Evolutionary conservation across 352 stramenopile genomes (phyloP).

Genomic region (Phytophthora ramorum): DNA sequence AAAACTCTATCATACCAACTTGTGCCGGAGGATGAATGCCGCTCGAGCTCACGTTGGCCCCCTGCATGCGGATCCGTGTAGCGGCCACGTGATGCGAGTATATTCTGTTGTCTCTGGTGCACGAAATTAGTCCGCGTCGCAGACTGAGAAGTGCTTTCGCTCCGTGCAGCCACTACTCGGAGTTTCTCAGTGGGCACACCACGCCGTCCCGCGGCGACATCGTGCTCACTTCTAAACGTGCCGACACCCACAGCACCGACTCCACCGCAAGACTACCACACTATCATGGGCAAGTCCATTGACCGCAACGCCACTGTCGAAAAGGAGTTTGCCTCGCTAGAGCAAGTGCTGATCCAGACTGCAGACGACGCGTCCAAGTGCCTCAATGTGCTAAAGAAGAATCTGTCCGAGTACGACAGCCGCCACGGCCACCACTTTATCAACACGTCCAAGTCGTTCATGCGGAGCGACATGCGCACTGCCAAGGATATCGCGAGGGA

Average conservation of each 20-base stretch:
- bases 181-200: background rate
- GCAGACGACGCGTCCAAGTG: conserved; percentile 22
- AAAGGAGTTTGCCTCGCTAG: conserved; percentile 27
- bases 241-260: background rate
- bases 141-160: background rate
- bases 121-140: background rate
- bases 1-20: too few relatives aligned
- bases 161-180: background rate
- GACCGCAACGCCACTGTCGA: conserved; percentile 10
- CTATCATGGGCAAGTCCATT: conserved; percentile 20
- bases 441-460: conserved; percentile 25
- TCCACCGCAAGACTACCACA: background rate
- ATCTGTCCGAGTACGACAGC: conserved; percentile 27
- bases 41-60: too few relatives aligned
- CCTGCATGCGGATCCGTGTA: background rate
- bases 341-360: conserved; percentile 21
- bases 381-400: conserved; percentile 31
- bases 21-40: too few relatives aligned
- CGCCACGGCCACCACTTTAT: conserved; percentile 22
- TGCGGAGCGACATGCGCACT: conserved; percentile 31
- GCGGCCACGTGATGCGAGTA: background rate
- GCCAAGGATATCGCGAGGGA: conserved; percentile 30
- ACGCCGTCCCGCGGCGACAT: background rate
- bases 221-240: conserved; percentile 21
- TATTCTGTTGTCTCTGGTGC: background rate